Evolutionary conservation across 1,284 basidiomycete genomes (phyloP), one percentile per base, ranked within the genome.

Genomic region (Leccinum solheimii): DNA sequence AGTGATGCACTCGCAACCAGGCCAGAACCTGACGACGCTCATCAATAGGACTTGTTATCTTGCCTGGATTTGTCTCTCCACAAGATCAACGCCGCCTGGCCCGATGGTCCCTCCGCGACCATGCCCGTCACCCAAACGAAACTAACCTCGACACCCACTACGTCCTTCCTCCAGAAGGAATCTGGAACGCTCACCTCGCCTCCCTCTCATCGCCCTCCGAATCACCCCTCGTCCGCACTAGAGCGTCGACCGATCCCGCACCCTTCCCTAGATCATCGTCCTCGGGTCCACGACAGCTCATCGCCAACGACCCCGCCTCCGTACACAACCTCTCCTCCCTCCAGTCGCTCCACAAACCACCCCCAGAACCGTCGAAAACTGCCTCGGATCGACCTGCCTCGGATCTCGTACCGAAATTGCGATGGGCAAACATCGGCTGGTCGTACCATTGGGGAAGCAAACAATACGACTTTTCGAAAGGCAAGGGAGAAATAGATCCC

Each of bases 361-460:
- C 83, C 2, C 78, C 83, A 2, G 70, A 81, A 1, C 86, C 90
- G 3, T 89, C 88, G 2, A 69, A 80, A 10, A 83, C 83, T 2
- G 78, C 81, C 3, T 78, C 74, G 6, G 79, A 88, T 0, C 65
- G 75, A 1, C 67, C 72, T 9, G 72, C 82, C 2, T 81, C 83
- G 0, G 74, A 81, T 51, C 82, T 95, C 5, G 66, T 94, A n/a
- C 78, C 79, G 0, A 90, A 86, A 71, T 74, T 97, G 40, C 83
- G 95, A 43, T 97, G 95, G 95, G 91, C 93, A 1, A 97, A 96
- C 69, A 90, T 97, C 51, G 95, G 95, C 5, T 92, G 91, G 86
- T 91, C 86, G 58, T 97, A 97, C 74, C 86, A 97, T 77, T 97
- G 94, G 94, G 90, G 92, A 1, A 91, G 86, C 27, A 97, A 97